A percentile compares a stretch with the other conserved stretches of the same genome.
Evolutionary conservation across 768 basidiomycete genomes (phyloP).

Genomic region (Tulasnella sp.): DNA sequence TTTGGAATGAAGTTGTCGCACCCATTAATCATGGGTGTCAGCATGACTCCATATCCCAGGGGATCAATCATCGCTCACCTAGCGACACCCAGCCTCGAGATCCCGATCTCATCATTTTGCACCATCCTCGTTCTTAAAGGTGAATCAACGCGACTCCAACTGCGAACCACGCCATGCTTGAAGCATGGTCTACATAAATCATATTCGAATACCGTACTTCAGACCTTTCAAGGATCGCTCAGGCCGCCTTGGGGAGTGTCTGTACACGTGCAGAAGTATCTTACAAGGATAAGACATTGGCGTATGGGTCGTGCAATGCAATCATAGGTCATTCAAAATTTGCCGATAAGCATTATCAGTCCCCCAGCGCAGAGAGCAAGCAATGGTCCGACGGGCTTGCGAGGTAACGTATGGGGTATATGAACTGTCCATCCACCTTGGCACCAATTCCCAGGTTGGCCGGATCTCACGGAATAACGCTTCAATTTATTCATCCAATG

Average conservation of each 20-base stretch:
- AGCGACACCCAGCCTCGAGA: not conserved
- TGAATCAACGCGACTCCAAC: not conserved
- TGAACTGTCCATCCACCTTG: slow-evolving; percentile 46
- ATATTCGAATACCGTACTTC: not conserved
- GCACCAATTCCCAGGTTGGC: slow-evolving; percentile 31
- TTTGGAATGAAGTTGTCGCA: not conserved
- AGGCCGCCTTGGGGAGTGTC: not conserved
- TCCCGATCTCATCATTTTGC: not conserved
- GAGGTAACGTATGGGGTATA: slow-evolving; percentile 26
- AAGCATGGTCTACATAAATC: not conserved
- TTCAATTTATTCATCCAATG: slow-evolving; percentile 45
- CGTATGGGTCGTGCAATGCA: not conserved
- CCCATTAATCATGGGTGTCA: too few species aligned
- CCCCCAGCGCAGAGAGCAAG: not conserved
- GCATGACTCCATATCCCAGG: not conserved
- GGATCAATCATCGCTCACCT: not conserved
- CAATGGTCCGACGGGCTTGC: slow-evolving; percentile 15
- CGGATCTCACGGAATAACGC: slow-evolving; percentile 48
- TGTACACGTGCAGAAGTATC: not conserved
- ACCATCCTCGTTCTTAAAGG: not conserved
- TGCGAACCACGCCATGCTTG: not conserved
- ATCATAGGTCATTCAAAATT: not conserved
- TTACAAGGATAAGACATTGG: not conserved
- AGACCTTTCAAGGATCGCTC: not conserved
- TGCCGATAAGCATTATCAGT: not conserved